phyloP scores from a whole-genome alignment of 768 basidiomycete genomes.

The Psilocybe tampanensis region DNA sequence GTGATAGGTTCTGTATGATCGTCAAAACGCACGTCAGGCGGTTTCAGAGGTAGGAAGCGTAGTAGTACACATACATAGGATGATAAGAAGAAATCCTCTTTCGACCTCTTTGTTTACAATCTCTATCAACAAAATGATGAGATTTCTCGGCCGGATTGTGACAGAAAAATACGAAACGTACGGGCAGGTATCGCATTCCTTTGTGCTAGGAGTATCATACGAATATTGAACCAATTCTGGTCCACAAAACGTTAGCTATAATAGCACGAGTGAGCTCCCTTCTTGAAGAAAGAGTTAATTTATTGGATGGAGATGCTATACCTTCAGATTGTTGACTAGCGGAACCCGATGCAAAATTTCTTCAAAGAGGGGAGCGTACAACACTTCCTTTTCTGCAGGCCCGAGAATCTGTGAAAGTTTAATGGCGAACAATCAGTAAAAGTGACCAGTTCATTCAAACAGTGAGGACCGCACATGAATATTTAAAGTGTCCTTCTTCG shows the following conservation, averaged over 20 bases:
- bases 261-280: too few relatives aligned
- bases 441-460: neutral
- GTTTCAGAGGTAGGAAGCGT: too few relatives aligned
- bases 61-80: conserved; percentile 26
- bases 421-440: neutral
- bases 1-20: conserved; percentile 40
- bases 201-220: neutral
- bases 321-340: conserved; percentile 28
- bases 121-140: too few relatives aligned
- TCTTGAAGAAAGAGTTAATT: too few relatives aligned
- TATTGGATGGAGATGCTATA: too few relatives aligned
- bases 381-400: conserved; percentile 24
- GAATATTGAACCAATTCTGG: conserved; percentile 21
- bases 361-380: conserved; percentile 27
- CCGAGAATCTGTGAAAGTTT: conserved; percentile 27
- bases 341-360: conserved; percentile 39
- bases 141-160: too few relatives aligned
- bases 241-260: conserved; percentile 28
- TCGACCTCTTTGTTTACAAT: conserved; percentile 25
- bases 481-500: conserved; percentile 28
- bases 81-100: conserved; percentile 26
- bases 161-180: too few relatives aligned
- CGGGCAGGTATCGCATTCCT: conserved; percentile 34
- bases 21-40: neutral
- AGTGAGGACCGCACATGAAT: conserved; percentile 28